Percentiles rank a stretch among this genome's conserved stretches.
Conservation (phyloP, 768 basidiomycete species). For the Suillus hirtellus region DNA sequence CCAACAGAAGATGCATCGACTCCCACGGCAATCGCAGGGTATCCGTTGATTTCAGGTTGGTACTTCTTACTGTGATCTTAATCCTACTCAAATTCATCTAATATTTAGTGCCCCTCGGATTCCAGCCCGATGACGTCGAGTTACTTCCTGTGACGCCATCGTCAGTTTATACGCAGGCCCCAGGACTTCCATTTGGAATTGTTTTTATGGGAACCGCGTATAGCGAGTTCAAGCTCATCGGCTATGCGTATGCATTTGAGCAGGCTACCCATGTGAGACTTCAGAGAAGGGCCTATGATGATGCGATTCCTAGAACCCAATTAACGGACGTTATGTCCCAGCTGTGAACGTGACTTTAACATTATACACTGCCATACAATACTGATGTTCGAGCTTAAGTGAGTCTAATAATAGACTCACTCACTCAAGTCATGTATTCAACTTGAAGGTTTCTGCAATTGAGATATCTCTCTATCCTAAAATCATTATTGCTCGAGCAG, state of each 20-base stretch:
- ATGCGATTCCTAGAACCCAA: constrained; percentile 55
- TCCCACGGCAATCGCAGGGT: not conserved
- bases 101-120: constrained; percentile 50
- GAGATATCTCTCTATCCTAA: too few relatives aligned
- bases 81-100: constrained; percentile 31
- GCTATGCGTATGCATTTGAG: constrained; percentile 60
- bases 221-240: constrained; percentile 54
- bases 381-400: too few relatives aligned
- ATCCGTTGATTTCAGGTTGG: not conserved
- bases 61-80: not conserved
- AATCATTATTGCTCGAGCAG: too few relatives aligned
- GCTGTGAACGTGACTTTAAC: not conserved
- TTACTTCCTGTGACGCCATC: constrained; percentile 43
- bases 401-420: too few relatives aligned
- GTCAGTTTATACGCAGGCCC: constrained; percentile 24
- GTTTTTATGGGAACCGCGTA: constrained; percentile 60
- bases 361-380: not conserved
- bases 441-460: too few relatives aligned
- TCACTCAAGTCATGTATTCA: too few relatives aligned
- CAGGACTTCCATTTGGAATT: constrained; percentile 55
- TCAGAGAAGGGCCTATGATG: constrained; percentile 44
- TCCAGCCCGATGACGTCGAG: constrained; percentile 48
- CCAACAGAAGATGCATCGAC: not conserved
- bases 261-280: constrained; percentile 54
- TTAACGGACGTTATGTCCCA: constrained; percentile 29